Percentiles rank a stretch among this genome's conserved stretches.
These are phyloP conservation scores for Taiwanofungus camphoratus DNA, from an alignment of 1,284 basidiomycete genomes.

Conservation along the genomic window DNA sequence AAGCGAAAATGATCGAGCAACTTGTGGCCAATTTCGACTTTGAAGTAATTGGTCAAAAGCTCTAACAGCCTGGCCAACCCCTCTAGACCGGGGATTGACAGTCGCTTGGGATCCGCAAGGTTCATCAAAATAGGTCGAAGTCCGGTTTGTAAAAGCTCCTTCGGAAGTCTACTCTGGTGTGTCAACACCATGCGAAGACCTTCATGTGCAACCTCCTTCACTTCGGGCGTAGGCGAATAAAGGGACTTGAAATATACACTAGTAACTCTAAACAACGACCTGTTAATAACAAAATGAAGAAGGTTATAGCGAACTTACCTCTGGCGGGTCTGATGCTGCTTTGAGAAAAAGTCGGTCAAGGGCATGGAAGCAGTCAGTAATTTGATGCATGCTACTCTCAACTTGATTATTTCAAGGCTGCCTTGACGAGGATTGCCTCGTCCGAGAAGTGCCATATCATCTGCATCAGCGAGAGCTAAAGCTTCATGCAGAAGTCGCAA, in stretches of 20 bases:
- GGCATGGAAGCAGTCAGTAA: constrained; percentile 93
- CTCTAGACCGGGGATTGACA: constrained; percentile 93
- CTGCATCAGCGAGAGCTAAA: constrained; percentile 92
- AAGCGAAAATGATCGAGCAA: constrained; percentile 93
- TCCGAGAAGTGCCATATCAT: constrained; percentile 80
- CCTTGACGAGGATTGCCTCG: constrained; percentile 77
- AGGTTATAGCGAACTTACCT: constrained; percentile 43
- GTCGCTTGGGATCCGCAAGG: constrained; percentile 90
- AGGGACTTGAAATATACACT: constrained; percentile 98
- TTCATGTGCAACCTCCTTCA: constrained; percentile 95
- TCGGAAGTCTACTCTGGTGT: constrained; percentile 90
- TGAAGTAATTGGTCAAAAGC: constrained; percentile 98
- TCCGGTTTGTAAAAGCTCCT: constrained; percentile 93
- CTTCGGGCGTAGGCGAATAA: constrained; percentile 89
- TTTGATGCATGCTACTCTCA: constrained; percentile 95
- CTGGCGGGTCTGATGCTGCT: constrained; percentile 78
- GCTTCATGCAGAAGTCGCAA: constrained; percentile 92
- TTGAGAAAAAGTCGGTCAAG: constrained; percentile 86
- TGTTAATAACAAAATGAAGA: background rate
- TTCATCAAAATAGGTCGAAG: constrained; percentile 97
- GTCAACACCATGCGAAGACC: constrained; percentile 87
- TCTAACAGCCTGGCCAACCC: constrained; percentile 95
- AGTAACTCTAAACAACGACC: constrained; percentile 60
- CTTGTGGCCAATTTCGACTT: constrained; percentile 98
- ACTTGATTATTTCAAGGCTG: constrained; percentile 78